Evolutionary conservation across 768 basidiomycete species (phyloP).

Genomic region (Mycena maculata): DNA sequence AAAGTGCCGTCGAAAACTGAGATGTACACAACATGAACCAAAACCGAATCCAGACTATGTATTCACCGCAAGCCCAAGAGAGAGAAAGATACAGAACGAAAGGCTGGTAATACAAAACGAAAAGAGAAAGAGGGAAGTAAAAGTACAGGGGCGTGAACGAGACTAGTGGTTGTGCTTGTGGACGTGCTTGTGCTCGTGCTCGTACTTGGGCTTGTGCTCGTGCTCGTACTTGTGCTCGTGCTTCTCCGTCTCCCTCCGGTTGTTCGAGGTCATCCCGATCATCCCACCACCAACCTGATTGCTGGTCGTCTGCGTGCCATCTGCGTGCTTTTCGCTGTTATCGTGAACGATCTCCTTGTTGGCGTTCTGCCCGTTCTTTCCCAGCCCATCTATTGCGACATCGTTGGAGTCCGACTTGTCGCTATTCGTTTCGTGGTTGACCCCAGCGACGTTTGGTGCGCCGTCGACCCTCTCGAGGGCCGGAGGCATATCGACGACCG

Average conservation of each 20-base stretch:
- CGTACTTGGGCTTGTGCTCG: neutral
- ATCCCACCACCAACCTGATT: neutral
- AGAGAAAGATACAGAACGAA: neutral
- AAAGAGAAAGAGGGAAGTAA: too few species aligned
- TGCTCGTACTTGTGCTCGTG: neutral
- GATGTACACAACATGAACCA: neutral
- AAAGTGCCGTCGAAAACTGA: too few species aligned
- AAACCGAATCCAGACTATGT: constrained; percentile 5
- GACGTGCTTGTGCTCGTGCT: neutral
- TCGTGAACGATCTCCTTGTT: neutral
- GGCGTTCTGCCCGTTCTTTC: neutral
- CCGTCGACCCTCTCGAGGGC: neutral
- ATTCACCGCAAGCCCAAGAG: constrained; percentile 13
- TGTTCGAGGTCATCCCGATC: neutral
- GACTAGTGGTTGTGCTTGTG: constrained; percentile 9
- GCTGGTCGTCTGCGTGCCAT: neutral
- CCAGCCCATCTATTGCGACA: too few species aligned
- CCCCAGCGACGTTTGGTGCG: too few species aligned
- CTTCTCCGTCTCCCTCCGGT: neutral
- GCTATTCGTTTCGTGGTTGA: too few species aligned
- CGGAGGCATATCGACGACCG: neutral
- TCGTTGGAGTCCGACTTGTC: too few species aligned
- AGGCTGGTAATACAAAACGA: constrained; percentile 17
- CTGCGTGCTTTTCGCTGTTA: neutral
- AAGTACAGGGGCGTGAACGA: neutral